Evolutionary conservation across 2,329 filamentous ascomycete species (phyloP).

Genomic region (Dissoconium aciculare): DNA sequence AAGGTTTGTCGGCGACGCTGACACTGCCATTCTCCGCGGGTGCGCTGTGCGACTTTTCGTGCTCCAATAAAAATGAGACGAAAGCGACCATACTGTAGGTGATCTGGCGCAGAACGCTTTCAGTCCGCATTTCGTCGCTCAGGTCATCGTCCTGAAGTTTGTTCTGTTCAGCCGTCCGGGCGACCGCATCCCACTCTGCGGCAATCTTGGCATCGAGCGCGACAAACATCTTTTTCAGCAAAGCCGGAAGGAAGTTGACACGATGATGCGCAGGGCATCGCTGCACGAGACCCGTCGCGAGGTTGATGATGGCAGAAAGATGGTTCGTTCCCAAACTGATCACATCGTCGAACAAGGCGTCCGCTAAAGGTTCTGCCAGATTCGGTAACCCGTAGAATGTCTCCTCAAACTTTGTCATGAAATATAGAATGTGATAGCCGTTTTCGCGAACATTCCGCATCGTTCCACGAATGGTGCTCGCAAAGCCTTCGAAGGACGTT

Average conservation of each 20-base stretch:
- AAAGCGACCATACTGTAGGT: conserved; percentile 87
- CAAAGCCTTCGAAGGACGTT: conserved; percentile 78
- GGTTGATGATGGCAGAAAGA: conserved; percentile 78
- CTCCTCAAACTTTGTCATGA: conserved; percentile 72
- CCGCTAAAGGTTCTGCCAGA: conserved; percentile 66
- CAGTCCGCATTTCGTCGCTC: conserved; percentile 93
- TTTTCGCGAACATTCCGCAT: conserved; percentile 83
- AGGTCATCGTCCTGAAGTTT: conserved; percentile 50
- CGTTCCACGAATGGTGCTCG: conserved; percentile 79
- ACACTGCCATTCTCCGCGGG: conserved; percentile 5
- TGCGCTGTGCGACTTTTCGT: conserved; percentile 35
- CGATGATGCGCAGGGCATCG: conserved; percentile 73
- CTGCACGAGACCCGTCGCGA: conserved; percentile 78
- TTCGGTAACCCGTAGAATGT: conserved; percentile 85
- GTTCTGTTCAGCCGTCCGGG: background rate
- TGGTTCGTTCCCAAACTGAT: conserved; percentile 79
- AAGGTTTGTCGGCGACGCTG: conserved; percentile 30
- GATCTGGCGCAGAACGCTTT: conserved; percentile 84
- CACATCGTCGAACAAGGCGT: conserved; percentile 71
- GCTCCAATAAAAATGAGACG: conserved; percentile 72
- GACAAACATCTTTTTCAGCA: conserved; percentile 66
- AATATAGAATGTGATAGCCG: conserved; percentile 86
- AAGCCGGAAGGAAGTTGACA: conserved; percentile 66
- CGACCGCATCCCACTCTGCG: conserved; percentile 67
- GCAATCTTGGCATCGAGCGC: conserved; percentile 81